Percentiles rank a stretch among this genome's conserved stretches.
Conservation (phyloP, 1,284 basidiomycete species). For the Athelia psychrophila region DNA sequence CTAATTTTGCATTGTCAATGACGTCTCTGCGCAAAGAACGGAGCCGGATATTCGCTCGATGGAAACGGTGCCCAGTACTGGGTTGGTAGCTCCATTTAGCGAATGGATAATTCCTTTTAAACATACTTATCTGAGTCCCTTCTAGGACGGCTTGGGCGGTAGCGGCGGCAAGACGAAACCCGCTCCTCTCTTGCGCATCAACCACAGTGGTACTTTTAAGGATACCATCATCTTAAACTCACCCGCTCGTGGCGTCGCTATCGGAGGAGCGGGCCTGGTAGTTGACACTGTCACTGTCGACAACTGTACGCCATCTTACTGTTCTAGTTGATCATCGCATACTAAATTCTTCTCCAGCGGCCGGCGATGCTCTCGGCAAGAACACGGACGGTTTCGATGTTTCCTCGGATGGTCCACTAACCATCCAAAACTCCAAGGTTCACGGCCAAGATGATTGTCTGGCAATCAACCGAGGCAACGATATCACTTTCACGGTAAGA, state of each 20-base stretch:
- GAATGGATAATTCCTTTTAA: constrained; percentile 1
- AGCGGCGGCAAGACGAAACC: constrained; percentile 24
- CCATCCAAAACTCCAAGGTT: constrained; percentile 19
- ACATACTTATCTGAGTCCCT: too few relatives aligned
- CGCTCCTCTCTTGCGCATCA: constrained; percentile 27
- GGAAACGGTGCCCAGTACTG: constrained; percentile 35
- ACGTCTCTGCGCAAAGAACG: too few relatives aligned
- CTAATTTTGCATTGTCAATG: too few relatives aligned
- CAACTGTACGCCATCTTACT: constrained; percentile 16
- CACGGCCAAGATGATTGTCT: constrained; percentile 48
- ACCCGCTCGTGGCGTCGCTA: constrained; percentile 21
- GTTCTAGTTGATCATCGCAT: background rate
- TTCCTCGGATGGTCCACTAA: constrained; percentile 31
- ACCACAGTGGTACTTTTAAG: constrained; percentile 15
- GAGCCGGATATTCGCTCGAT: constrained; percentile 22
- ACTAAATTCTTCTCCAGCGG: constrained; percentile 16
- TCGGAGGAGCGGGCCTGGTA: constrained; percentile 20
- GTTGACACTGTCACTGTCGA: constrained; percentile 17
- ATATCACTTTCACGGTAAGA: constrained; percentile 45
- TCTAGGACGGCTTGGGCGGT: constrained; percentile 29
- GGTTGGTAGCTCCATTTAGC: constrained; percentile 13
- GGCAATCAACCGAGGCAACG: constrained; percentile 47
- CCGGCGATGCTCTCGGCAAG: constrained; percentile 20
- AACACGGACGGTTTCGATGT: constrained; percentile 45
- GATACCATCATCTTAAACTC: constrained; percentile 28